phyloP scores from a whole-genome alignment of 192 early-diverging fungal genomes.

The Backusella circina region DNA sequence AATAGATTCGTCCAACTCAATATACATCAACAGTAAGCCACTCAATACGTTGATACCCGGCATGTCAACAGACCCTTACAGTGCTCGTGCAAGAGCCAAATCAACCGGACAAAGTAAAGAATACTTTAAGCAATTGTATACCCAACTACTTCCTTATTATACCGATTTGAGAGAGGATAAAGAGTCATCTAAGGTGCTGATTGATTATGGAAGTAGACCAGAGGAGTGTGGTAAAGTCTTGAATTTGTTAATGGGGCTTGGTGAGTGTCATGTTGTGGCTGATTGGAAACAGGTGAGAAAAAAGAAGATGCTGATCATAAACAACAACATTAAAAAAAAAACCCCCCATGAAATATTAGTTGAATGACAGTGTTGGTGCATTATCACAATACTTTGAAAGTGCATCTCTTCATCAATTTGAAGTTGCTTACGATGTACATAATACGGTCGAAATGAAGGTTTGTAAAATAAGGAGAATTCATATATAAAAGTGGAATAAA shows the following conservation, averaged over 20 bases:
- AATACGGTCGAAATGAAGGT: slow-evolving; percentile 65
- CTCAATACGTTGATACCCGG: slow-evolving; percentile 40
- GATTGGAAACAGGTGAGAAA: slow-evolving; percentile 58
- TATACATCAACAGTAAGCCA: slow-evolving; percentile 35
- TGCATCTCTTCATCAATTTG: slow-evolving; percentile 69
- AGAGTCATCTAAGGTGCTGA: slow-evolving; percentile 61
- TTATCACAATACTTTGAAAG: slow-evolving; percentile 80
- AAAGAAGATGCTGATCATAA: neutral
- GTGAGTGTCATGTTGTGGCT: slow-evolving; percentile 44
- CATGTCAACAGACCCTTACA: slow-evolving; percentile 43
- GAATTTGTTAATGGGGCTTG: slow-evolving; percentile 48
- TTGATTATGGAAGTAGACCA: slow-evolving; percentile 62
- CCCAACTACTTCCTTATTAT: slow-evolving; percentile 64
- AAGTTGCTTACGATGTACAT: slow-evolving; percentile 67
- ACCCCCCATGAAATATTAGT: slow-evolving; percentile 32
- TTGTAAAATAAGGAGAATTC: neutral
- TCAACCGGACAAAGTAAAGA: slow-evolving; percentile 54
- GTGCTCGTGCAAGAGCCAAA: slow-evolving; percentile 40
- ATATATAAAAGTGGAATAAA: neutral
- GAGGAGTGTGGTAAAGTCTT: slow-evolving; percentile 60
- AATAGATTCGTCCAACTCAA: neutral
- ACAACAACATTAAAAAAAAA: neutral
- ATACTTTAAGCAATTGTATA: slow-evolving; percentile 59
- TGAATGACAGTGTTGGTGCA: slow-evolving; percentile 55
- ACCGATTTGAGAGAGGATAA: slow-evolving; percentile 64